Evolutionary conservation across 228 moss, liverwort and hornwort species (phyloP), one percentile per base, ranked within the genome.

Genomic region (Sphagnum magellanicum): DNA sequence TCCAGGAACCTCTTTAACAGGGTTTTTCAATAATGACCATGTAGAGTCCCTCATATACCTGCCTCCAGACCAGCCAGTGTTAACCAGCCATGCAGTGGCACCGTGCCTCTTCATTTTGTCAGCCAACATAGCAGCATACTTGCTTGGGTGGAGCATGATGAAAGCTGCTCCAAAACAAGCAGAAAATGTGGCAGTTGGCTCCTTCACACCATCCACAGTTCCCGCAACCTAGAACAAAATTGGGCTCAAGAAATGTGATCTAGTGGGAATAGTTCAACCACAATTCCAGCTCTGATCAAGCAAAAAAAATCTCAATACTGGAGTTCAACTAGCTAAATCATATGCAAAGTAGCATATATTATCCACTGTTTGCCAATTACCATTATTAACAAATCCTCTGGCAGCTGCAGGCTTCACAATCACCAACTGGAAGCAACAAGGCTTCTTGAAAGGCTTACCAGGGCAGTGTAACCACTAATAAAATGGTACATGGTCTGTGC

Each of bases 401-500:
- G 32, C 1, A 32, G 32, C 32, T 32, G 32, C 32, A 32, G 32
- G 32, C 32, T 32, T 32, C 32, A 32, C 32, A 32, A 32, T 32
- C 32, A 32, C 32, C 32, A 32, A 32, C 32, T 32, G 32, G 32
- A 32, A 32, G 32, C 32, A 32, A 32, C 2, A 32, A 32, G 32
- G 32, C 32, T 32, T 51, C 5, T 51, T 8, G 66, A 52, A 6
- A 49, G 46, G 68, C 89, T 78, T 79, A 98, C 98, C 88, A 98
- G 68, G 1, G 98, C 98, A 15, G 98, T 98, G 71, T 98, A 98
- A 6, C 98, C 98, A 58, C 94, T 98, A 87, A 98, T 94, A 79
- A 98, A 98, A 80, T 98, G 98, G 71, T 98, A 98, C 98, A 98
- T 98, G 51, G 98, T 98, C 64, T 98, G 98, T 51, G 94, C 70